phyloP scores from a whole-genome alignment of 768 basidiomycete species.

The Termitomyces sp. region DNA sequence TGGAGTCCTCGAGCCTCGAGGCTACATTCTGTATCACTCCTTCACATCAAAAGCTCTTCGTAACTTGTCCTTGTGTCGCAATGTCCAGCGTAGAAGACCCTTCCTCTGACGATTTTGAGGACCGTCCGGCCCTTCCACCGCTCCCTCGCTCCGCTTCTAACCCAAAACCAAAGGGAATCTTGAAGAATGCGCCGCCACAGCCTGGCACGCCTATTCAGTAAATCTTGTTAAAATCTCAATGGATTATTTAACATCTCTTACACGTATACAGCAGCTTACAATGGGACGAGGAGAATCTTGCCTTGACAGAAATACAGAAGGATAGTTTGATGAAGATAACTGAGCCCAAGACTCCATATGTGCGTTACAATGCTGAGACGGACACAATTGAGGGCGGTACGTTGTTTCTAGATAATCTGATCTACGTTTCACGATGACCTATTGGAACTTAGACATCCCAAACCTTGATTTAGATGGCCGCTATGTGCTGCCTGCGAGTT shows the following conservation, averaged over 20 bases:
- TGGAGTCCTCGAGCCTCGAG: neutral
- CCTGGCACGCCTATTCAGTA: constrained; percentile 45
- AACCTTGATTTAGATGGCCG: constrained; percentile 56
- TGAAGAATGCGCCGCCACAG: constrained; percentile 70
- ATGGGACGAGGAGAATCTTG: constrained; percentile 95
- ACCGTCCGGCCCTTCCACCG: constrained; percentile 41
- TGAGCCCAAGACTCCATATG: constrained; percentile 96
- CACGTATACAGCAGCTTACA: constrained; percentile 56
- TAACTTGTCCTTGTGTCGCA: neutral
- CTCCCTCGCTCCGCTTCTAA: constrained; percentile 58
- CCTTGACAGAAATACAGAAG: constrained; percentile 88
- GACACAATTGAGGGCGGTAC: constrained; percentile 81
- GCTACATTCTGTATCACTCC: neutral
- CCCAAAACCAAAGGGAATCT: constrained; percentile 79
- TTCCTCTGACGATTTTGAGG: constrained; percentile 17
- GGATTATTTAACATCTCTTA: constrained; percentile 5
- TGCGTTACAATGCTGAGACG: constrained; percentile 84
- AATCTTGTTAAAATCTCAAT: neutral
- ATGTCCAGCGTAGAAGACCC: constrained; percentile 15
- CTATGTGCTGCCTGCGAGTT: constrained; percentile 28
- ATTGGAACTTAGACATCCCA: constrained; percentile 64
- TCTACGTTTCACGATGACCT: neutral
- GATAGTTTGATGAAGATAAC: constrained; percentile 98
- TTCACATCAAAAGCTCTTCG: neutral
- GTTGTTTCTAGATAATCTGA: constrained; percentile 13